Percentiles rank a stretch among this genome's conserved stretches.
phyloP scores from a whole-genome alignment of 306 rosid genomes.

The Macrotyloma uniflorum region DNA sequence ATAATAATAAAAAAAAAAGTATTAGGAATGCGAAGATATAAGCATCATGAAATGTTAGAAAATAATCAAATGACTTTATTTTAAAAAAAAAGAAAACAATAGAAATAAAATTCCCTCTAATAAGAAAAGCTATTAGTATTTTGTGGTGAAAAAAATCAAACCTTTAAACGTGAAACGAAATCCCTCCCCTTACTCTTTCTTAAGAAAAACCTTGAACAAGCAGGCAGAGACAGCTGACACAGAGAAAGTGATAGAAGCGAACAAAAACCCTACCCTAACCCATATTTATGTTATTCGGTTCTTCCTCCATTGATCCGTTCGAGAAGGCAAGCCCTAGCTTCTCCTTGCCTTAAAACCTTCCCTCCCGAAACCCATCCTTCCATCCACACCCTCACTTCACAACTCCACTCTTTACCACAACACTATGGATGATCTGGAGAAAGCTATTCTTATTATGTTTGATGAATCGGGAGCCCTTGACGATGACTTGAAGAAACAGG shows the following conservation, averaged over 20 bases:
- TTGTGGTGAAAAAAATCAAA: not conserved
- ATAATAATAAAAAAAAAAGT: too few relatives aligned
- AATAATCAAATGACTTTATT: too few relatives aligned
- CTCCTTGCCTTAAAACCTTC: not conserved
- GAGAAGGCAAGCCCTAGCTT: not conserved
- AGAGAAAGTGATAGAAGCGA: not conserved
- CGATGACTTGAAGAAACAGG: slow-evolving; percentile 68
- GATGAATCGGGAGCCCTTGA: slow-evolving; percentile 78
- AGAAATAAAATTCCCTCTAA: not conserved
- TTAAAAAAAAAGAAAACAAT: too few relatives aligned
- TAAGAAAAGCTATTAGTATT: not conserved
- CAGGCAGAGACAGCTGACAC: not conserved
- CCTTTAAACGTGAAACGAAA: not conserved
- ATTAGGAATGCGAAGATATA: too few relatives aligned
- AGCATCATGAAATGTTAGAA: too few relatives aligned
- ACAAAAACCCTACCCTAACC: slow-evolving; percentile 28
- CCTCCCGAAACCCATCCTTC: not conserved
- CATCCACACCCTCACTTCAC: not conserved
- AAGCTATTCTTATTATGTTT: slow-evolving; percentile 78
- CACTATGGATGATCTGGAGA: slow-evolving; percentile 89
- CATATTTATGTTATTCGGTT: not conserved
- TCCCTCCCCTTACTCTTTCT: not conserved
- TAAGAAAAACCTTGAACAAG: not conserved
- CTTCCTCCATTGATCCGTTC: slow-evolving; percentile 19
- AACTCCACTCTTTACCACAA: not conserved